Percentiles rank a stretch among this genome's conserved stretches.
These are phyloP conservation scores for Planoprotostelium fungivorum DNA, from an alignment of 78 protist genomes.

Conservation along the genomic window DNA sequence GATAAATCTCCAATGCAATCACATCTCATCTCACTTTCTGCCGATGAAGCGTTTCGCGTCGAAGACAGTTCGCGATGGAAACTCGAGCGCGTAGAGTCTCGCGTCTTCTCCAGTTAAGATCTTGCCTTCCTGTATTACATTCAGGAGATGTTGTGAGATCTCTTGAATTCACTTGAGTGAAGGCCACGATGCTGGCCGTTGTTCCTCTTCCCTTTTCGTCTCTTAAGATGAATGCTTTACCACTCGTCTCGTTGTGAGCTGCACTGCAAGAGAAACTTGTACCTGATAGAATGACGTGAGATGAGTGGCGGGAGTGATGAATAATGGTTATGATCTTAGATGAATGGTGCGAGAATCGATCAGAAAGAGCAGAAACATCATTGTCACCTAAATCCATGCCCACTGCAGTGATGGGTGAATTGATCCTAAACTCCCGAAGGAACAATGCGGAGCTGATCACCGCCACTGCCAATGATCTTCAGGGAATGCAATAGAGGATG, in stretches of 20 bases:
- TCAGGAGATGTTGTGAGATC: not conserved
- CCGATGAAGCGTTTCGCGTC: conserved; percentile 94
- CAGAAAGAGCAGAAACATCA: too few species aligned
- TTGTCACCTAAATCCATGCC: not conserved
- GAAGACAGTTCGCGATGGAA: conserved; percentile 66
- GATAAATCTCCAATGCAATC: not conserved
- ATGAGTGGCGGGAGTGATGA: not conserved
- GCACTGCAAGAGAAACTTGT: not conserved
- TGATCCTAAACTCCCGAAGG: not conserved
- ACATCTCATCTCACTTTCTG: conserved; percentile 62
- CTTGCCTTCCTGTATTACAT: not conserved
- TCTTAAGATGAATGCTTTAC: not conserved
- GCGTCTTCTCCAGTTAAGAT: not conserved
- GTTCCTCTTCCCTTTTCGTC: not conserved
- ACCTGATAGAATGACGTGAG: not conserved
- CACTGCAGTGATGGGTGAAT: not conserved
- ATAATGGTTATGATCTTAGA: too few species aligned
- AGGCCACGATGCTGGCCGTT: not conserved
- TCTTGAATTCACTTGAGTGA: not conserved
- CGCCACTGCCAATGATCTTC: not conserved
- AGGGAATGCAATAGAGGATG: not conserved
- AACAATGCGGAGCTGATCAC: not conserved
- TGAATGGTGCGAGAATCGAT: too few species aligned
- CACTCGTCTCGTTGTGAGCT: not conserved
- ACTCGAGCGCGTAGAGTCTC: not conserved